phyloP scores from a whole-genome alignment of 305 asterid genomes.

The Fraxinus velutina region DNA sequence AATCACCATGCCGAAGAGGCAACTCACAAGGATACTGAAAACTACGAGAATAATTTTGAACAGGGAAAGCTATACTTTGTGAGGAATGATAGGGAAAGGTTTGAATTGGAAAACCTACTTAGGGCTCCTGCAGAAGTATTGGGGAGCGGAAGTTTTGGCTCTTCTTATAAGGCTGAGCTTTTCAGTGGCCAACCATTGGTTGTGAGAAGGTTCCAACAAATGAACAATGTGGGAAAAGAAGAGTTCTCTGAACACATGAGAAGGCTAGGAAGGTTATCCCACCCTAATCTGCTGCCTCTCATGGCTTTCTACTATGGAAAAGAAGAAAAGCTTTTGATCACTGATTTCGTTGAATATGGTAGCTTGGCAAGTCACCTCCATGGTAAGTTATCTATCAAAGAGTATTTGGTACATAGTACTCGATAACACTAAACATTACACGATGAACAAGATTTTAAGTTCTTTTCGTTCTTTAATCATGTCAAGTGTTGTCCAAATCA shows the following conservation, averaged over 20 bases:
- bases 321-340: slow-evolving; percentile 51
- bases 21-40: background rate
- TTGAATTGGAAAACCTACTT: slow-evolving; percentile 41
- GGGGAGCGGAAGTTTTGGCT: slow-evolving; percentile 59
- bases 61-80: slow-evolving; percentile 36
- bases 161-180: slow-evolving; percentile 50
- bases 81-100: slow-evolving; percentile 32
- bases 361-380: slow-evolving; percentile 55
- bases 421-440: background rate
- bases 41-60: slow-evolving; percentile 15
- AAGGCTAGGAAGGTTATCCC: slow-evolving; percentile 44
- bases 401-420: background rate
- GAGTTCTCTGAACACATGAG: slow-evolving; percentile 49
- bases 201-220: slow-evolving; percentile 48
- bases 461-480: background rate
- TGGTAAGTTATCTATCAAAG: slow-evolving; percentile 24
- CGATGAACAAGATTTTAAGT: background rate
- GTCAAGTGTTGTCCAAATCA: background rate
- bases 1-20: slow-evolving; percentile 19
- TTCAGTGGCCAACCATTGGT: slow-evolving; percentile 31
- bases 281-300: slow-evolving; percentile 47
- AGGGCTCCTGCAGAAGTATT: slow-evolving; percentile 53
- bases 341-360: slow-evolving; percentile 39
- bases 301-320: slow-evolving; percentile 47
- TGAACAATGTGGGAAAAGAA: slow-evolving; percentile 43